A percentile compares a stretch with the other conserved stretches of the same genome.
These are phyloP conservation scores for Anaeramoeba ignava DNA, from an alignment of 78 protist genomes.

Conservation along the genomic window DNA sequence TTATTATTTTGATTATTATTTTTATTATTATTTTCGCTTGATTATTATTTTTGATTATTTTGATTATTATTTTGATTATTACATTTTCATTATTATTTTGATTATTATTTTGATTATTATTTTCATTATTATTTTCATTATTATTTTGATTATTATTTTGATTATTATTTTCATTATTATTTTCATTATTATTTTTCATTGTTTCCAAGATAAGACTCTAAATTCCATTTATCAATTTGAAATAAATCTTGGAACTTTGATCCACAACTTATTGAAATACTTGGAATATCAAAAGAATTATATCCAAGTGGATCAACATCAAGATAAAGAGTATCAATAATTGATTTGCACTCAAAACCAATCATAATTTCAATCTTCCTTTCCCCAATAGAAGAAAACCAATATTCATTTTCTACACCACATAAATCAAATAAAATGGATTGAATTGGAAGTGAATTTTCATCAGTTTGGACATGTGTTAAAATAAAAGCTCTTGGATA, in stretches of 20 bases:
- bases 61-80: no score
- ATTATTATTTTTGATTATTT: no score
- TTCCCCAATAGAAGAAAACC: neutral
- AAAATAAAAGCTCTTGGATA: neutral
- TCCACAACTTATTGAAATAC: neutral
- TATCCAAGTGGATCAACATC: neutral
- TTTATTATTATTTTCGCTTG: no score
- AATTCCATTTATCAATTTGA: neutral
- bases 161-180: no score
- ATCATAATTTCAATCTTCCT: neutral
- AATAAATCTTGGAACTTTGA: neutral
- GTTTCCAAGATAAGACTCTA: no score
- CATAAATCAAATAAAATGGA: neutral
- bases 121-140: no score
- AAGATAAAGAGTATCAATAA: neutral
- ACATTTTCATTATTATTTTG: no score
- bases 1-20: no score
- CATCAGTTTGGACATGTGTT: neutral
- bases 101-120: no score
- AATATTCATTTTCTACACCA: neutral
- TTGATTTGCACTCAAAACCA: neutral
- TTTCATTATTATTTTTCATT: no score
- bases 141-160: no score
- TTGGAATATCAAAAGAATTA: neutral
- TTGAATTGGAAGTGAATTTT: neutral